A percentile compares a stretch with the other conserved stretches of the same genome.
These are phyloP conservation scores for Xylariaceae sp. DNA, from an alignment of 2,329 filamentous ascomycete genomes.

Conservation along the genomic window DNA sequence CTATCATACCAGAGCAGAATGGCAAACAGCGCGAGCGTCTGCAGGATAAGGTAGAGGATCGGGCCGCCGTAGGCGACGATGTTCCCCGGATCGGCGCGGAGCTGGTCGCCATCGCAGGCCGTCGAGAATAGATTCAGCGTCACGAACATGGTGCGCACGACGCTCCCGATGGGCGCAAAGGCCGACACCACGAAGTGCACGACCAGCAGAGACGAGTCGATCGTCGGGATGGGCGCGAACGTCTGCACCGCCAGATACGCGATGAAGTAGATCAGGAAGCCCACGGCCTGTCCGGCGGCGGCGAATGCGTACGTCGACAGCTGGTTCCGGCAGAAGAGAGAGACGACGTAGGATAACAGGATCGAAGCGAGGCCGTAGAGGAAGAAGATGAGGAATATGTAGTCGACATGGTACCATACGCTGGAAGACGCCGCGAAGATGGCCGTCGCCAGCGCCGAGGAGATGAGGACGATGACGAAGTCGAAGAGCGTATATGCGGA, in stretches of 20 bases:
- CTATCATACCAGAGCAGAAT: constrained; percentile 76
- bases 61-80: constrained; percentile 75
- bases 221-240: constrained; percentile 62
- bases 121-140: constrained; percentile 79
- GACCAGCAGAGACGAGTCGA: constrained; percentile 61
- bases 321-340: constrained; percentile 72
- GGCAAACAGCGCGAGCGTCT: constrained; percentile 64
- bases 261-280: constrained; percentile 67
- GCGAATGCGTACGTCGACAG: constrained; percentile 80
- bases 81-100: constrained; percentile 63
- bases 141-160: constrained; percentile 69
- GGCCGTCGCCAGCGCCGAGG: constrained; percentile 59
- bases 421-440: constrained; percentile 61
- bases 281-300: constrained; percentile 66
- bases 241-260: constrained; percentile 67
- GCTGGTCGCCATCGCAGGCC: constrained; percentile 59
- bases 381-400: constrained; percentile 74
- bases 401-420: constrained; percentile 73
- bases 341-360: constrained; percentile 73
- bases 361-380: constrained; percentile 76
- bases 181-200: constrained; percentile 70
- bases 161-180: constrained; percentile 70
- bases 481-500: constrained; percentile 77
- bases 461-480: constrained; percentile 64
- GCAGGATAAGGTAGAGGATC: constrained; percentile 74